Percentiles rank a stretch among this genome's conserved stretches.
These are phyloP conservation scores for Daldinia caldariorum DNA, from an alignment of 495 filamentous ascomycete genomes.

Conservation along the genomic window DNA sequence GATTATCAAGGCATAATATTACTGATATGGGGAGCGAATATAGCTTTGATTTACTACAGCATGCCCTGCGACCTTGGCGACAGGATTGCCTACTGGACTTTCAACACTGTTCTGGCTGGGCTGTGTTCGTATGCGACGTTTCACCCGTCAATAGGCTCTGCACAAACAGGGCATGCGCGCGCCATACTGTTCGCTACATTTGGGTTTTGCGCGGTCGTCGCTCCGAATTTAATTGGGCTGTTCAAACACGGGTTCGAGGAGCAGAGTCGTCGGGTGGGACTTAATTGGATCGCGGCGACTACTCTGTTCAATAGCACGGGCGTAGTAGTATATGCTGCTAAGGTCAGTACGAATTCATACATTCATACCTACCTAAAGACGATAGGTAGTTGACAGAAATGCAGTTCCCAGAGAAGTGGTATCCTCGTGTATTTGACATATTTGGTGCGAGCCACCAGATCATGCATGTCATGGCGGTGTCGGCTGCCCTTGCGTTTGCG, in stretches of 20 bases:
- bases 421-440: conserved; percentile 58
- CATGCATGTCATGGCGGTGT: conserved; percentile 60
- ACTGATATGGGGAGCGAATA: conserved; percentile 63
- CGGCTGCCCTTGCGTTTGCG: conserved; percentile 58
- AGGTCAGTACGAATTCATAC: background rate
- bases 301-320: background rate
- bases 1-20: conserved; percentile 64
- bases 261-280: conserved; percentile 47
- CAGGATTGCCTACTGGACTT: background rate
- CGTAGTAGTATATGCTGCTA: background rate
- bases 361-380: background rate
- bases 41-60: conserved; percentile 63
- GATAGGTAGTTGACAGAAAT: conserved; percentile 32
- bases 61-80: conserved; percentile 41
- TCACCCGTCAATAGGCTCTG: conserved; percentile 46
- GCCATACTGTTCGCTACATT: conserved; percentile 56
- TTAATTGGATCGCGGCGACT: conserved; percentile 2
- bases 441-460: conserved; percentile 63
- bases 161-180: conserved; percentile 50
- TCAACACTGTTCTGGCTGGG: background rate
- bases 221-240: conserved; percentile 56
- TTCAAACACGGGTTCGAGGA: conserved; percentile 50
- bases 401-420: conserved; percentile 61
- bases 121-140: background rate
- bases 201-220: conserved; percentile 54